A percentile compares a stretch with the other conserved stretches of the same genome.
These are phyloP conservation scores for Craspedostauros australis DNA, from an alignment of 108 stramenopile species.

Conservation along the genomic window DNA sequence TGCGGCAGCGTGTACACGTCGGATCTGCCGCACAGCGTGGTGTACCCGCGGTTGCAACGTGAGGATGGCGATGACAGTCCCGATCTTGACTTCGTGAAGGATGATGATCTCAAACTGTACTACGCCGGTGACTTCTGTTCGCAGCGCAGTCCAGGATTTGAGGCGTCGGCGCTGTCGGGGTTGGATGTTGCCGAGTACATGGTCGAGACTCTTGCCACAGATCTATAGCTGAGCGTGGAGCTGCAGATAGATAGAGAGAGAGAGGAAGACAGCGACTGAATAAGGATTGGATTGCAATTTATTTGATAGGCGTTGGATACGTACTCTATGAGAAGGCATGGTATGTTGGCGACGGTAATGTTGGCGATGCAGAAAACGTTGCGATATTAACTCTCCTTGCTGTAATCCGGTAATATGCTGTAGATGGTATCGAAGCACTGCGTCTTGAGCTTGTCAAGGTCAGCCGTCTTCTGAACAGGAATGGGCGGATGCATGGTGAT, in stretches of 20 bases:
- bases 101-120: conserved; percentile 35
- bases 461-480: conserved; percentile 33
- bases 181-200: conserved; percentile 42
- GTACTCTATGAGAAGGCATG: no score
- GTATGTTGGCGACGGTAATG: no score
- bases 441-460: conserved; percentile 60
- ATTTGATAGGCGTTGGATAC: no score
- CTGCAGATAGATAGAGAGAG: no score
- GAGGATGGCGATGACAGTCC: conserved; percentile 3
- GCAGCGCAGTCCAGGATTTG: conserved; percentile 46
- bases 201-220: no score
- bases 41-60: conserved; percentile 3
- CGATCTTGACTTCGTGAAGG: conserved; percentile 28
- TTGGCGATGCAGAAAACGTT: no score
- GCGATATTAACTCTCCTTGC: conserved; percentile 16
- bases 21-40: conserved; percentile 25
- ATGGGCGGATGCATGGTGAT: conserved; percentile 66
- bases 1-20: conserved; percentile 39
- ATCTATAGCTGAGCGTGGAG: no score
- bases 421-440: conserved; percentile 60
- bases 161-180: conserved; percentile 54
- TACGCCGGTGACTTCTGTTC: conserved; percentile 70
- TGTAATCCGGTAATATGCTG: conserved; percentile 55
- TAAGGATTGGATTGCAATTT: no score
- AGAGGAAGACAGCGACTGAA: no score